Base-by-base conservation (phyloP, 2,329 filamentous ascomycete genomes). In the Aureobasidium sp. region DNA sequence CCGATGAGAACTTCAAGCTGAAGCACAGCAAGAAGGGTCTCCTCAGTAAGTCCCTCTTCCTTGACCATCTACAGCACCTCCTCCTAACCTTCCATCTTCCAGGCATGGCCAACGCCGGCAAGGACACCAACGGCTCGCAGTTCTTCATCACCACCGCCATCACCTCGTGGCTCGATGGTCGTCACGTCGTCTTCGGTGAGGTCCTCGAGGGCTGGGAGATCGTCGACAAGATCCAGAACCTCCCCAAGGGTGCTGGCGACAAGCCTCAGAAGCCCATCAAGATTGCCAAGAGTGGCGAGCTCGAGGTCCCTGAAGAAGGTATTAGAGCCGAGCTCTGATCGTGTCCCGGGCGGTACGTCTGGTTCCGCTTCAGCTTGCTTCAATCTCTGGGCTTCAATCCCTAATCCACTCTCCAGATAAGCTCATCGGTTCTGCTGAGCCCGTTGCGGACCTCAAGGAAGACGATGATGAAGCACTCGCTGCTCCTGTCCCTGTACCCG, bases 1-100 rank as follows among this genome's bases (percentile, higher is more conserved):
- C 84, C 67, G 90, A 95, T 71, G 90, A 95, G 86, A 94, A 93
- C 87, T 94, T 95, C 84, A 93, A 94, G 86, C 83, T 93, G 73
- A 92, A 91, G 76, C 90, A 95, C 85, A 84, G 82, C 81, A 91
- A 91, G 84, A 87, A 86, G 77, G 90, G 90, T 71, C 79, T 90
- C 57, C 80, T 94, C 67, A 91, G 81, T 81, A 80, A 69, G 81
- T 69, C 27, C 24, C 24, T 27, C 35, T 33, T 12, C 29, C 14
- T 31, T 11, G 9, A 19, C 45, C 27, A 1, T 27, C 45, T 22
- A 45, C 24, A 44, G 19, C 29, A 24, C 19, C 19, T 11, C 24
- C 37, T 45, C 64, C 53, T 64, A 35, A 50, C 58, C 7, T 15
- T 44, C 33, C 27, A 5, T 19, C 22, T 7, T 9, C 56, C 47